Percentiles rank a stretch among this genome's conserved stretches.
Evolutionary conservation across 805 yeast genomes (phyloP).

Genomic region (Kodamaea restingae): DNA sequence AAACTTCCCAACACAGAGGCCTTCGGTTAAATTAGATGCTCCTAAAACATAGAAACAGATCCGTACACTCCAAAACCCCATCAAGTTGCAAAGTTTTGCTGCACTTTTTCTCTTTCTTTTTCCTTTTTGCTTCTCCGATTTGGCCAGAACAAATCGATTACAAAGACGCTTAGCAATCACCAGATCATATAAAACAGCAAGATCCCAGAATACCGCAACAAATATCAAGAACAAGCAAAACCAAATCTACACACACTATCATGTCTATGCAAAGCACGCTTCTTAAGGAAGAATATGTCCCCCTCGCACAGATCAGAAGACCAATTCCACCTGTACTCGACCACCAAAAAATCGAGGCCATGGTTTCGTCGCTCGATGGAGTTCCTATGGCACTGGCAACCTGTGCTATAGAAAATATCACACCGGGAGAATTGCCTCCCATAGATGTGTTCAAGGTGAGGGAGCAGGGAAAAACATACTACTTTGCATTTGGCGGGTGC

Average conservation of each 20-base stretch:
- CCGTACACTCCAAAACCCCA: too few species aligned
- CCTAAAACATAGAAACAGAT: too few species aligned
- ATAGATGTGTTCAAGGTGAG: conserved; percentile 70
- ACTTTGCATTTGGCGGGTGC: conserved; percentile 89
- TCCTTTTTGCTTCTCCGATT: too few species aligned
- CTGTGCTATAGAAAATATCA: conserved; percentile 46
- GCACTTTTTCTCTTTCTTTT: too few species aligned
- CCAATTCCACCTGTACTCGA: conserved; percentile 88
- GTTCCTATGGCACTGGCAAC: conserved; percentile 61
- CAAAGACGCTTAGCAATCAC: not conserved
- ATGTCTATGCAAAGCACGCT: conserved; percentile 71
- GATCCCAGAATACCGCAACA: too few species aligned
- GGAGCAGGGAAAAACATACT: conserved; percentile 56
- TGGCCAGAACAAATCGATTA: conserved; percentile 3
- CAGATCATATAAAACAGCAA: not conserved
- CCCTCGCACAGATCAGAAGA: conserved; percentile 62
- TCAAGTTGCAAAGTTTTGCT: too few species aligned
- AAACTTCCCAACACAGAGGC: too few species aligned
- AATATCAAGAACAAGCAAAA: too few species aligned
- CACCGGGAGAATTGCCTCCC: conserved; percentile 72
- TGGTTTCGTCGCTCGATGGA: conserved; percentile 70
- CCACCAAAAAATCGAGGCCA: conserved; percentile 65
- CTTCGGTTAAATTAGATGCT: too few species aligned
- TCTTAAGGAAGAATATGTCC: conserved; percentile 54
- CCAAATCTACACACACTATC: not conserved